Base-by-base conservation (phyloP, 2,329 filamentous ascomycete genomes). In the Hymenoscyphus repandus region DNA sequence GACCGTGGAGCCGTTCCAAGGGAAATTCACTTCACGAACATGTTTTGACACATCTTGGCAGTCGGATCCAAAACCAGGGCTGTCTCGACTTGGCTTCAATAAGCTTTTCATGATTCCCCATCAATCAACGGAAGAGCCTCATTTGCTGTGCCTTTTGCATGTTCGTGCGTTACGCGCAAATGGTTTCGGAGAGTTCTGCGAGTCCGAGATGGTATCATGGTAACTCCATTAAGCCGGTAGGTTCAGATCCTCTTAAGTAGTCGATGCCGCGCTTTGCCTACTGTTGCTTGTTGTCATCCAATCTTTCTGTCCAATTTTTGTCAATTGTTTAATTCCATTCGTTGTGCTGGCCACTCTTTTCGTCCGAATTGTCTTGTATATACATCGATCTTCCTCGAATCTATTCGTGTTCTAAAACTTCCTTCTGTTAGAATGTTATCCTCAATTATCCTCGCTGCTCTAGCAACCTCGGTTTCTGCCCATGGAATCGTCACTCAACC, bases 401-500 rank as follows among this genome's bases (percentile, higher is more conserved):
- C 22, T 34, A 12, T 12, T 18, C n/a, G 9, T 31, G 18, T 13
- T 32, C 4, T 37, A 36, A 37, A 9, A 30, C n/a, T n/a, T 12
- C 37, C 44, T 22, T 6, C 32, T 33, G n/a, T 40, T n/a, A 27
- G 4, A 4, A 47, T 47, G 22, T 34, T 38, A 18, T 39, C 39
- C 22, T 11, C 30, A 31, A 46, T 43, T 11, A 34, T 52, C 33
- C 6, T 37, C 33, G 33, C 37, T 37, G 40, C n/a, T 11, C 34
- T 52, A 11, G 61, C 56, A 20, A 56, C 57, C 6, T 57, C 60
- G 1, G 71, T 69, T 45, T 67, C 67, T 22, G 70, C 68, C 27
- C 74, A 77, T 57, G 73, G 74, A 51, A 69, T 70, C 57, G 66
- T 76, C 64, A 68, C 63, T 27, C 67, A 61, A 3, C 73, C 74